Base-by-base conservation (phyloP, 345 rosid species). In the Carallia pectinifolia region DNA sequence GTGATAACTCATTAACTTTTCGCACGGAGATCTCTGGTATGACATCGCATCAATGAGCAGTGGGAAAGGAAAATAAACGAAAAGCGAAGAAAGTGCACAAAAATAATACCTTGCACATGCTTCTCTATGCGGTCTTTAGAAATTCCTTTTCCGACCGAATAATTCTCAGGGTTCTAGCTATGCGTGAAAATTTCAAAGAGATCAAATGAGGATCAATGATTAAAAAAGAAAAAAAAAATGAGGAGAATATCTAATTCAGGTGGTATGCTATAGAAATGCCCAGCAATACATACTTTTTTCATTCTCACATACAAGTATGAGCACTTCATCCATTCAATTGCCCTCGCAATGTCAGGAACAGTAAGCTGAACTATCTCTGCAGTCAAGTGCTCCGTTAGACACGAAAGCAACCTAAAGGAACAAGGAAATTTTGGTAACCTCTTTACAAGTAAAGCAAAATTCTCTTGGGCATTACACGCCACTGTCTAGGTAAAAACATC, bases 261-360 rank as follows among this genome's bases (percentile, higher is more conserved):
- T 66, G 29, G 62, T 53, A 65, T 70, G 17, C n/a, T 56, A 34
- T n/a, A 6, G 55, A 48, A n/a, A 63, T 59, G 44, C 47, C 60
- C 62, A 60, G 37, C 61, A 62, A 34, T 69, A 69, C 87, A 63
- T 88, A 76, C 97, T 90, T 90, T 89, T 88, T 90, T 91, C 90
- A 92, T 91, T 80, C 97, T 84, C 62, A 94, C 93, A 56, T 86
- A 94, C 76, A 94, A 71, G 80, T 85, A 94, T 6, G 98, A 92
- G 86, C 96, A 92, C 80, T 94, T 90, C 89, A 94, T 86, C 98
- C 98, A 94, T 79, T 95, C 99, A 76, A 92, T 91, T 61, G 99
- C 97, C 61, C 81, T 80, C 64, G 97, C 81, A 69, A 95, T 74
- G 64, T 95, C 97, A 71, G 97, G 77, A 75, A 95, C 69, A 59